Percentiles rank a stretch among this genome's conserved stretches.
phyloP scores from a whole-genome alignment of 129 eudicot genomes.

The Apium graveolens region DNA sequence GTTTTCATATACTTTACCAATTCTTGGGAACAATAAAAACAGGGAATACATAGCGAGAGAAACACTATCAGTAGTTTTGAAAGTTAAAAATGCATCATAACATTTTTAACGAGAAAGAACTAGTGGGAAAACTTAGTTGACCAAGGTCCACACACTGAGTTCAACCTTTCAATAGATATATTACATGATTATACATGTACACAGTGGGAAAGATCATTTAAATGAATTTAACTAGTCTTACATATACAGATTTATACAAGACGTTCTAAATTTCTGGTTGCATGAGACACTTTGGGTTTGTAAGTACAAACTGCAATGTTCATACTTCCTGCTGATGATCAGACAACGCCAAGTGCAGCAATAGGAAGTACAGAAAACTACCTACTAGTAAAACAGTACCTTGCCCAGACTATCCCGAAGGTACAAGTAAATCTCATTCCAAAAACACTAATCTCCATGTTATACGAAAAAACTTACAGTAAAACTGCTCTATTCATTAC shows the following conservation, averaged over 20 bases:
- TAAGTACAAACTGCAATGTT: background rate
- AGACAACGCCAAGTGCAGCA: background rate
- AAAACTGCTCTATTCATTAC: background rate
- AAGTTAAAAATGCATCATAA: background rate
- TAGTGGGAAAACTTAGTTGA: background rate
- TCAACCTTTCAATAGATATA: background rate
- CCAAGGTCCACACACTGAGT: background rate
- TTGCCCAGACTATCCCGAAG: background rate
- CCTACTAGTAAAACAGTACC: background rate
- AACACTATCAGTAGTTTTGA: background rate
- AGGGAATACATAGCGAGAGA: conserved; percentile 1
- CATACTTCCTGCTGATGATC: background rate
- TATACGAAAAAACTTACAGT: background rate
- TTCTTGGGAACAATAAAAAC: background rate
- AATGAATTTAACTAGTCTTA: background rate
- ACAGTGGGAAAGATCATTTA: background rate
- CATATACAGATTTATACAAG: background rate
- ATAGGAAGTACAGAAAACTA: background rate
- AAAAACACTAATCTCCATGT: background rate
- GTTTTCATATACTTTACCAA: background rate
- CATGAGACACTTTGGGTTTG: background rate
- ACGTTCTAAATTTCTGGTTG: background rate
- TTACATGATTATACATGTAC: background rate
- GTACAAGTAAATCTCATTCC: background rate
- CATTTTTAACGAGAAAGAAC: background rate